Evolutionary conservation across 1,139 yeast genomes (phyloP), one percentile per base, ranked within the genome.

Genomic region (Candida sp.): DNA sequence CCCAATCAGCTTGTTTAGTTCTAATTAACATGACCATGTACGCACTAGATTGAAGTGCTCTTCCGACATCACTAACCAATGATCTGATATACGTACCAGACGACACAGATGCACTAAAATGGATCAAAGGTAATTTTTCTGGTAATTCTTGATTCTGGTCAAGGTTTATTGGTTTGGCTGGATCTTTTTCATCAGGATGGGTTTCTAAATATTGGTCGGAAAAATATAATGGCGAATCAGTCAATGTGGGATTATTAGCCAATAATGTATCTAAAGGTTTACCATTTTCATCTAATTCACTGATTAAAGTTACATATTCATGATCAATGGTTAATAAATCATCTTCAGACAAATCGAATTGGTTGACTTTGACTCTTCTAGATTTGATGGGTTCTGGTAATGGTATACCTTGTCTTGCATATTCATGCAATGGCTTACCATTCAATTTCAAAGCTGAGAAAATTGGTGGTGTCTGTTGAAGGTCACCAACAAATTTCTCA

Each of bases 11-110:
- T 62, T 93, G 99, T 44, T 79, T 74, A 7, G 68, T 60, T 55
- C 99, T 77, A 5, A 81, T 77, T 44, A 95, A 76, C 51, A 82
- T 84, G 7, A 87, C 96, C 97, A 95, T 91, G 57, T 89, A 91
- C 0, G 96, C 90, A 15, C 90, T 81, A 0, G 91, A 81, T 15
- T 84, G 84, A 58, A 91, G 67, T 0, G 93, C 85, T 48, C 87
- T 77, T 1, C 97, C 98, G 40, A 88, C 75, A 57, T 95, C 99
- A 63, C 96, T 89, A 39, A 93, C 75, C 45, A 95, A 69, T 12
- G 97, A 87, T 52, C 99, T 77, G 41, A 95, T 91, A 56, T 95
- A 95, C 0, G 99, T 93, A 1, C 99, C 99, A 0, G 98, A 89
- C 1, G 97, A 87, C 0, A 93, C 99, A 38, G 81, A 79, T 9